These are phyloP conservation scores for Clonostachys chloroleuca DNA, from an alignment of 2,329 filamentous ascomycete species.

Conservation along the genomic window DNA sequence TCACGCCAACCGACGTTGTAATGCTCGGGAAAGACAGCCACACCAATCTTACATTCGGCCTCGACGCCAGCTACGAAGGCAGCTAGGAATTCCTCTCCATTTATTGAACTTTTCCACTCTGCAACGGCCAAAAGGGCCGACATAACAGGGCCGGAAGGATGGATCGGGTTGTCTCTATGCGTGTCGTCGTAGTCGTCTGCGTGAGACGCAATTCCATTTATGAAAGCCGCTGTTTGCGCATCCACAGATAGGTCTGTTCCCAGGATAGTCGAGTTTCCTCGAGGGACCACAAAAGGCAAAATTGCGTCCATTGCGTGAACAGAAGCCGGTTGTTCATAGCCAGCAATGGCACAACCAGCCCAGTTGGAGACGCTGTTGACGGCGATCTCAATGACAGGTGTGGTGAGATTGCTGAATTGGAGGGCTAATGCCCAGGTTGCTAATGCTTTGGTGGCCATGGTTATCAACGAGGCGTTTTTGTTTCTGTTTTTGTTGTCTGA, in stretches of 20 bases:
- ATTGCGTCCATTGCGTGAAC: background rate
- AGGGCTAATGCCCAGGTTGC: too few relatives aligned
- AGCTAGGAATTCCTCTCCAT: background rate
- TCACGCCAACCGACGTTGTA: slow-evolving; percentile 1
- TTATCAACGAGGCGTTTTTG: too few relatives aligned
- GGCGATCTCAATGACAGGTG: background rate
- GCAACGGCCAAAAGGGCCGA: background rate
- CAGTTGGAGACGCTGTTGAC: slow-evolving; percentile 1
- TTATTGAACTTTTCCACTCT: too few relatives aligned
- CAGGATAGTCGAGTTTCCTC: background rate
- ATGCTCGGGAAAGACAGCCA: slow-evolving; percentile 1
- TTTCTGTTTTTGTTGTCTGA: too few relatives aligned
- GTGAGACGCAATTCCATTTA: slow-evolving; percentile 1
- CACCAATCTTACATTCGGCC: slow-evolving; percentile 1
- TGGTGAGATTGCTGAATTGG: too few relatives aligned
- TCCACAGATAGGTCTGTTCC: background rate
- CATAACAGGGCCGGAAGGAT: background rate
- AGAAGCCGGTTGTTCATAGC: background rate
- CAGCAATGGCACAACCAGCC: slow-evolving; percentile 1
- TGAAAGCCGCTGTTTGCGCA: background rate
- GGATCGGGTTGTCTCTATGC: background rate
- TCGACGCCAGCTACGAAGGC: background rate
- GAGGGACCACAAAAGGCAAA: background rate
- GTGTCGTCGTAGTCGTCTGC: slow-evolving; percentile 2
- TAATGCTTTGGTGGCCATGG: too few relatives aligned